phyloP scores from a whole-genome alignment of 2,329 filamentous ascomycete genomes.

The Aureobasidium sp. region DNA sequence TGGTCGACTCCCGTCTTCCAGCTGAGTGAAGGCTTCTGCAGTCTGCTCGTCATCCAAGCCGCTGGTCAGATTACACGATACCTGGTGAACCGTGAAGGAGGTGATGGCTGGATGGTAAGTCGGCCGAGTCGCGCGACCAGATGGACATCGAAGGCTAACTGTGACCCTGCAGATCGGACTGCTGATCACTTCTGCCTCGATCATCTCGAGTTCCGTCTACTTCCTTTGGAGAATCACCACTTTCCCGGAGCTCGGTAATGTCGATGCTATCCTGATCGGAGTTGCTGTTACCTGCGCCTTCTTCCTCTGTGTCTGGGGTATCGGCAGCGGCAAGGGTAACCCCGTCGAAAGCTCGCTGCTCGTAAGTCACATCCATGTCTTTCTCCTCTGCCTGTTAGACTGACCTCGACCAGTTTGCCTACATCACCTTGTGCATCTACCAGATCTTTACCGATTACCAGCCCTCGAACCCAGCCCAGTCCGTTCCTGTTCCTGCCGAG shows the following conservation, averaged over 20 bases:
- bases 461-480: constrained; percentile 58
- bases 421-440: constrained; percentile 96
- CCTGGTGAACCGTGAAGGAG: constrained; percentile 86
- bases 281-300: constrained; percentile 87
- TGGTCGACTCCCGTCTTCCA: constrained; percentile 95
- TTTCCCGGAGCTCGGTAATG: constrained; percentile 87
- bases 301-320: constrained; percentile 89
- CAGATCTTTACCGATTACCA: constrained; percentile 99
- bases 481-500: constrained; percentile 49
- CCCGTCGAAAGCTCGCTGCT: constrained; percentile 90
- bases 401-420: constrained; percentile 59
- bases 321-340: constrained; percentile 87
- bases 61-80: constrained; percentile 90
- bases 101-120: constrained; percentile 92
- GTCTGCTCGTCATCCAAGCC: constrained; percentile 88
- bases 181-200: constrained; percentile 77
- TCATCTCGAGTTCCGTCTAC: constrained; percentile 90
- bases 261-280: constrained; percentile 88
- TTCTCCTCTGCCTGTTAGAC: neutral
- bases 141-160: constrained; percentile 29
- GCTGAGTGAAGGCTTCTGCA: constrained; percentile 92
- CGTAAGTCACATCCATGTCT: constrained; percentile 27
- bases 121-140: neutral
- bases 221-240: constrained; percentile 93
- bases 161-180: constrained; percentile 62